Conservation (phyloP, 306 rosid genomes). For the Macrotyloma uniflorum region DNA sequence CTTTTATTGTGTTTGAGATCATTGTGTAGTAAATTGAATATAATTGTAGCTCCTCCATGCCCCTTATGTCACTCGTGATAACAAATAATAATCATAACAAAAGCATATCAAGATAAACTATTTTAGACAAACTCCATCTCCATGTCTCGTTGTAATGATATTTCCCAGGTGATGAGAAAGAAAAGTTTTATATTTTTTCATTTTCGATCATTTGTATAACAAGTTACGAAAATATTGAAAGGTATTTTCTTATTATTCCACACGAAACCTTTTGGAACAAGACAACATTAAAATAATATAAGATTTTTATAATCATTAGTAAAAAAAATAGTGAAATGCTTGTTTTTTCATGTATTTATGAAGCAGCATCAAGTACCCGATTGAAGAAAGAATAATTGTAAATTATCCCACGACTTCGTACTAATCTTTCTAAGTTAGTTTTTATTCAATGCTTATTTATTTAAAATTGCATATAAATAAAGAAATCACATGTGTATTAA, state of each 20-base stretch:
- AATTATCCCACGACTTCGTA: neutral
- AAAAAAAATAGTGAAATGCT: neutral
- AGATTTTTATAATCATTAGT: neutral
- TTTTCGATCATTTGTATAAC: neutral
- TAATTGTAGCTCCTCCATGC: conserved; percentile 31
- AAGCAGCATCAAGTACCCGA: conserved; percentile 31
- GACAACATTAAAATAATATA: neutral
- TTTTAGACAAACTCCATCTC: conserved; percentile 43
- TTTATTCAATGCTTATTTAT: neutral
- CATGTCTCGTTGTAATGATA: conserved; percentile 49
- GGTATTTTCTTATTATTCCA: neutral
- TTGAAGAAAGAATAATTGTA: neutral
- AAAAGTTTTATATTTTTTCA: neutral
- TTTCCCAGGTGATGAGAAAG: conserved; percentile 34
- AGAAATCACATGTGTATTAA: conserved; percentile 19
- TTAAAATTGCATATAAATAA: neutral
- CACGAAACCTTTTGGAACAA: neutral
- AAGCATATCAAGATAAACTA: conserved; percentile 21
- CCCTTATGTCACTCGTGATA: conserved; percentile 36
- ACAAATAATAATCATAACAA: conserved; percentile 31
- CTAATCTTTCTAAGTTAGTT: neutral
- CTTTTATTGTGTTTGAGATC: conserved; percentile 32
- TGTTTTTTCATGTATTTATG: neutral
- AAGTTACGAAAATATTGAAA: neutral
- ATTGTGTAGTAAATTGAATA: conserved; percentile 26